Evolutionary conservation across 1,139 yeast genomes (phyloP).

Genomic region (Williopsis jadinii): DNA sequence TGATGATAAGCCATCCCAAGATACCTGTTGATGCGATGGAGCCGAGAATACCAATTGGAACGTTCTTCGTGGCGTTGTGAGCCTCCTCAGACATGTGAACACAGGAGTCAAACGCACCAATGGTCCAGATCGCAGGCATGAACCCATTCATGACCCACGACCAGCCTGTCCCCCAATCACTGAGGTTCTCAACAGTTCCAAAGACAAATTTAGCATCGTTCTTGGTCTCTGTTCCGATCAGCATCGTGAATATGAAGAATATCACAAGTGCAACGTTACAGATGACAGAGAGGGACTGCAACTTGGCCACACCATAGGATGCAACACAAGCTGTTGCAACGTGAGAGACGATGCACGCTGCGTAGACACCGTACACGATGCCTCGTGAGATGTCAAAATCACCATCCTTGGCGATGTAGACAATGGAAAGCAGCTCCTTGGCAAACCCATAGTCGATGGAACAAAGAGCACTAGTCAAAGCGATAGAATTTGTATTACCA

Average conservation of each 20-base stretch:
- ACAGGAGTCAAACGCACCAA: constrained; percentile 64
- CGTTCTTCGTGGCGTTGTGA: constrained; percentile 50
- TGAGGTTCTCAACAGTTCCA: constrained; percentile 43
- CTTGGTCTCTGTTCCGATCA: constrained; percentile 42
- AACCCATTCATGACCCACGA: constrained; percentile 41
- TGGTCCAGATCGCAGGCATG: constrained; percentile 63
- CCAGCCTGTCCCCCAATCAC: constrained; percentile 65
- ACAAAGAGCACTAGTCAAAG: constrained; percentile 44
- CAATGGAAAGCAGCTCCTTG: constrained; percentile 39
- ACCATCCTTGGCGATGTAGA: constrained; percentile 38
- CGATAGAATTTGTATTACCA: constrained; percentile 48
- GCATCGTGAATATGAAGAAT: constrained; percentile 54
- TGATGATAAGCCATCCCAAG: constrained; percentile 48
- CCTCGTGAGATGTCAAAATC: constrained; percentile 32
- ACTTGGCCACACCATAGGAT: constrained; percentile 41
- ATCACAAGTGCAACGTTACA: constrained; percentile 44
- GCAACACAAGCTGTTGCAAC: constrained; percentile 39
- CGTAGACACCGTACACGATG: constrained; percentile 44
- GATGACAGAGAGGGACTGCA: constrained; percentile 50
- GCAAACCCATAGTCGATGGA: constrained; percentile 51
- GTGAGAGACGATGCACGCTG: constrained; percentile 39
- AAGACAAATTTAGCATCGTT: constrained; percentile 53
- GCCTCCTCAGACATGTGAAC: constrained; percentile 72
- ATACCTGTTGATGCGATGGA: constrained; percentile 50
- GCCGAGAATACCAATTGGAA: constrained; percentile 55